Evolutionary conservation across 2,329 filamentous ascomycete species (phyloP), one percentile per base, ranked within the genome.

Genomic region (Ophidiomyces ophidiicola): DNA sequence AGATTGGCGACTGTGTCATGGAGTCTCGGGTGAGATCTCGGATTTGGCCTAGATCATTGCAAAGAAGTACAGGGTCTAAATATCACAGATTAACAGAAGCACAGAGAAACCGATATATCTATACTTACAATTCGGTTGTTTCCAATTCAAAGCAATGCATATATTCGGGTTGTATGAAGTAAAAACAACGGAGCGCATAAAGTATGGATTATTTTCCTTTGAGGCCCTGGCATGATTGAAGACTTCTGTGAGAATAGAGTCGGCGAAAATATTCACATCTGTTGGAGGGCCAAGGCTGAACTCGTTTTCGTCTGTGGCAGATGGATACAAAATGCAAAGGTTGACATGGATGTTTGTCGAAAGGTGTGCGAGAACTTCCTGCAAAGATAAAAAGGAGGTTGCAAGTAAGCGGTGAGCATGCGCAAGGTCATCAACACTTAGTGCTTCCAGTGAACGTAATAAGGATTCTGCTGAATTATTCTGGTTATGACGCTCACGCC

Each of bases 61-160:
- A 94, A 32, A 96, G 70, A 50, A 98, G 82, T 0, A 96, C 84
- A 0, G 90, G 90, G 58, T 94, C 76, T 78, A 42, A n/a, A 23
- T 26, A 18, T 14, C 6, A 35, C 28, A 12, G 34, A 2, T 42
- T 21, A 32, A 17, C 17, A 32, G 10, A 3, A 14, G 8, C 11
- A 7, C 17, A 12, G 4, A 2, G 6, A 23, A 2, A 15, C 11
- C 4, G 8, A 3, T 10, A n/a, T n/a, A 20, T 36, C 19, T 14
- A 24, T 4, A 63, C 73, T 63, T 57, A 79, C 76, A 98, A 56
- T 96, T 98, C 2, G 90, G 90, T 60, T 98, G 90, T 61, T 98
- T 98, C 90, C 90, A 98, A 62, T 98, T 98, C 51, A 98, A 65
- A 4, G 88, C 87, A 11, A 84, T 92, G 62, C 90, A 98, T 14